Evolutionary conservation across 768 basidiomycete species (phyloP), one percentile per base, ranked within the genome.

Genomic region (Lyophyllum decastes): DNA sequence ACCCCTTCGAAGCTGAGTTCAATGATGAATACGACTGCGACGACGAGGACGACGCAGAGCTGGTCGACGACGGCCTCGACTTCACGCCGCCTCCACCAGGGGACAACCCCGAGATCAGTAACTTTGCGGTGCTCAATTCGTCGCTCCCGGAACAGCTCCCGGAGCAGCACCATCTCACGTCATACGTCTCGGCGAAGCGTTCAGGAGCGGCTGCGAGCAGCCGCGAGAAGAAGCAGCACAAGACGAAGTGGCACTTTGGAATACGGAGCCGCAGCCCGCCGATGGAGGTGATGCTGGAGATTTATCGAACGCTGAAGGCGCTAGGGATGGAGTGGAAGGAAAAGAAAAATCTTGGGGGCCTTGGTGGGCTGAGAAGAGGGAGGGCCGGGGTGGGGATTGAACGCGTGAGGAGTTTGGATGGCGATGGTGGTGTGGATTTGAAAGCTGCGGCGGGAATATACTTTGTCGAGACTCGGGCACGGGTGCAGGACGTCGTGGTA

Each of bases 251-350:
- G 97, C 97, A 99, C 70, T 99, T 98, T 67, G 97, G 97, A 8
- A 98, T 99, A 40, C 83, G 97, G 30, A 95, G 92, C 64, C 82
- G 95, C 58, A 90, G 88, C 57, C 93, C 95, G 30, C 97, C 95
- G 21, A 96, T 98, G 92, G 97, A 99, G 72, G 96, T 99, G 22
- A 98, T 99, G 95, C 76, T 97, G 24, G 96, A 98, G 81, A 97
- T 99, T 51, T 98, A 99, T 74, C 79, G 92, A 60, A 97, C 95
- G 43, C 76, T 99, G 49, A 89, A 90, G 74, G 78, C 87, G 58
- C 79, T 98, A 19, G 92, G 90, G 16, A 96, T 98, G 93, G 94
- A 99, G 73, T 99, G 97, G 97, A 92, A 92, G 71, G 87, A 90
- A 76, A 97, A 97, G 80, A 83, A 82, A 61, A 85, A 85, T 58